Percentiles rank a stretch among this genome's conserved stretches.
Conservation (phyloP, 768 basidiomycete species). For the Agrocybe praecox region DNA sequence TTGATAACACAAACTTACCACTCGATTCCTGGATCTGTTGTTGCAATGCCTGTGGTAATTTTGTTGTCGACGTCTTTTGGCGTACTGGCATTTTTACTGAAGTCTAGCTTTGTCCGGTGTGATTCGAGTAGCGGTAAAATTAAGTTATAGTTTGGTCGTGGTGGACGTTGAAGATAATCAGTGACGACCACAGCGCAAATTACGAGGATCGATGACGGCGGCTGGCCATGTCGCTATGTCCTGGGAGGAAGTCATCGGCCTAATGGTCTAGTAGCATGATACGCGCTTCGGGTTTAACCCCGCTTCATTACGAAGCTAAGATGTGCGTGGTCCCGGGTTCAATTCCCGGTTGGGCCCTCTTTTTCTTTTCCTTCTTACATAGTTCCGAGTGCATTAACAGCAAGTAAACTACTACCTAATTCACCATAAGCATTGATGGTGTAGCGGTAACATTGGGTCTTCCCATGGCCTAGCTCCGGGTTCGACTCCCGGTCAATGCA, state of each 20-base stretch:
- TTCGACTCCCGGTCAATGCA: slow-evolving; percentile 30
- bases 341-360: slow-evolving; percentile 37
- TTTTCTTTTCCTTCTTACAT: slow-evolving; percentile 3
- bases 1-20: slow-evolving; percentile 1
- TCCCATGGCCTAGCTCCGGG: slow-evolving; percentile 69
- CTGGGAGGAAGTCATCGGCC: slow-evolving; percentile 18
- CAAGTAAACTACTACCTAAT: too few relatives aligned
- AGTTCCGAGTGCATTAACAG: not conserved
- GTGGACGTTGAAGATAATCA: too few relatives aligned
- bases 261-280: slow-evolving; percentile 41
- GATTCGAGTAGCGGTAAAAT: too few relatives aligned
- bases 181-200: too few relatives aligned
- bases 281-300: slow-evolving; percentile 32
- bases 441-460: slow-evolving; percentile 65
- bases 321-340: slow-evolving; percentile 38
- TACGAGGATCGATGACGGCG: too few relatives aligned
- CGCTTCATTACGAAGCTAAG: slow-evolving; percentile 19
- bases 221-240: too few relatives aligned
- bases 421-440: slow-evolving; percentile 18
- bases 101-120: not conserved
- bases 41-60: slow-evolving; percentile 24
- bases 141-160: not conserved
- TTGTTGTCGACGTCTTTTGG: slow-evolving; percentile 40
- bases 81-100: slow-evolving; percentile 17
- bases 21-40: slow-evolving; percentile 18